Evolutionary conservation across 2,329 filamentous ascomycete genomes (phyloP).

Genomic region (Metarhizium anisopliae): DNA sequence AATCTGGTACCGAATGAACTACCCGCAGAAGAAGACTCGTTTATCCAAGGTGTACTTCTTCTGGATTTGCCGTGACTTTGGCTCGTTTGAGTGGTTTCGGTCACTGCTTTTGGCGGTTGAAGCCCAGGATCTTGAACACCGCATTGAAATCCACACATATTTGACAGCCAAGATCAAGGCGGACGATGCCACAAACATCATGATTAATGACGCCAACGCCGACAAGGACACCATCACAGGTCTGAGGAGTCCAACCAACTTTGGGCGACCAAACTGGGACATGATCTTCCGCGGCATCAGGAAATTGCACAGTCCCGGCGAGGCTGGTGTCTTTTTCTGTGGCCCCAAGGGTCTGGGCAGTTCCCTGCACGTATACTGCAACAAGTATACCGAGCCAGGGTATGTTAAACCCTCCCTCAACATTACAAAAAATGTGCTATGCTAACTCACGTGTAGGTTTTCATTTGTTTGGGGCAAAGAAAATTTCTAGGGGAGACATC

Average conservation of each 20-base stretch:
- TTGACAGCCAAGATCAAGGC: slow-evolving; percentile 80
- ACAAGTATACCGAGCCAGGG: slow-evolving; percentile 78
- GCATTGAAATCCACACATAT: slow-evolving; percentile 86
- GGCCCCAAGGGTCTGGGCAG: slow-evolving; percentile 74
- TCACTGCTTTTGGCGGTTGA: slow-evolving; percentile 78
- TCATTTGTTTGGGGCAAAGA: slow-evolving; percentile 62
- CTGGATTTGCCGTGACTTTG: slow-evolving; percentile 85
- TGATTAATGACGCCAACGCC: slow-evolving; percentile 82
- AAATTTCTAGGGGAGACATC: slow-evolving; percentile 43
- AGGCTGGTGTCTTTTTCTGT: slow-evolving; percentile 78
- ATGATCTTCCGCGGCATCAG: slow-evolving; percentile 80
- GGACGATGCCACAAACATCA: slow-evolving; percentile 82
- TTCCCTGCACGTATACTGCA: slow-evolving; percentile 72
- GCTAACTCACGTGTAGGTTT: slow-evolving; percentile 33
- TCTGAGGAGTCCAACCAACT: slow-evolving; percentile 72
- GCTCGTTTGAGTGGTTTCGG: slow-evolving; percentile 83
- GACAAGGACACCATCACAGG: slow-evolving; percentile 81
- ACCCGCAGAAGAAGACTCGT: slow-evolving; percentile 68
- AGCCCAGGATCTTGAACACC: slow-evolving; percentile 72
- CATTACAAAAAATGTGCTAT: slow-evolving; percentile 15
- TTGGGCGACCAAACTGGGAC: slow-evolving; percentile 82
- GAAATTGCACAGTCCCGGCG: slow-evolving; percentile 65
- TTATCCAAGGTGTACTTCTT: slow-evolving; percentile 86
- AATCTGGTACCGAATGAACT: slow-evolving; percentile 92
- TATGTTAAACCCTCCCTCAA: slow-evolving; percentile 31